Percentiles rank a stretch among this genome's conserved stretches.
phyloP scores from a whole-genome alignment of 495 filamentous ascomycete genomes.

The Coniosporium apollinis region DNA sequence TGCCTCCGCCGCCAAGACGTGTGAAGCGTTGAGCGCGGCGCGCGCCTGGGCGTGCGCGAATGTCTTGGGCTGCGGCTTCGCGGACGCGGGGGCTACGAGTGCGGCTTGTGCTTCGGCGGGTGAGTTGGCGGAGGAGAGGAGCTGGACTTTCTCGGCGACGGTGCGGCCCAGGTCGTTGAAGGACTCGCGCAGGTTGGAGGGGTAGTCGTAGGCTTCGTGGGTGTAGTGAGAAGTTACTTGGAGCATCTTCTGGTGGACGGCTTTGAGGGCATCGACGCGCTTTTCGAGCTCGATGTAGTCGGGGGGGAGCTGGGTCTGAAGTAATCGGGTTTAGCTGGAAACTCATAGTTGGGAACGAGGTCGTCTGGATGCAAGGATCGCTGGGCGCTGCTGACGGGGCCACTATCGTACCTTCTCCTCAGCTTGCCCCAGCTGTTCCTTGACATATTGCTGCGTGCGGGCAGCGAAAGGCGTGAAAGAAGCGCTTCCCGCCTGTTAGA shows the following conservation, averaged over 20 bases:
- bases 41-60: conserved; percentile 94
- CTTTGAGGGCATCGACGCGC: conserved; percentile 92
- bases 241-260: conserved; percentile 90
- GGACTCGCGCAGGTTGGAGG: conserved; percentile 95
- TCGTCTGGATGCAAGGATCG: no score
- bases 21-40: conserved; percentile 72
- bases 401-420: conserved; percentile 87
- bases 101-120: conserved; percentile 90
- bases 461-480: conserved; percentile 80
- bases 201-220: conserved; percentile 95
- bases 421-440: conserved; percentile 87
- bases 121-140: conserved; percentile 67
- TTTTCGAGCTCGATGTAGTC: conserved; percentile 99
- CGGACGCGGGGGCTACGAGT: conserved; percentile 72
- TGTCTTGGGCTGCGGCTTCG: conserved; percentile 96
- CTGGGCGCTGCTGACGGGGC: no score
- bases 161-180: conserved; percentile 91
- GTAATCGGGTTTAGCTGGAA: neutral
- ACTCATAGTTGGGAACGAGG: neutral
- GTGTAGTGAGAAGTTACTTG: conserved; percentile 92
- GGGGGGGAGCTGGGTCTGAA: conserved; percentile 79
- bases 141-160: conserved; percentile 84
- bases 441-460: conserved; percentile 89
- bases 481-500: conserved; percentile 32
- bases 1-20: conserved; percentile 57